These are phyloP conservation scores for Fraxinus excelsior DNA, from an alignment of 257 asterid species.

Conservation along the genomic window DNA sequence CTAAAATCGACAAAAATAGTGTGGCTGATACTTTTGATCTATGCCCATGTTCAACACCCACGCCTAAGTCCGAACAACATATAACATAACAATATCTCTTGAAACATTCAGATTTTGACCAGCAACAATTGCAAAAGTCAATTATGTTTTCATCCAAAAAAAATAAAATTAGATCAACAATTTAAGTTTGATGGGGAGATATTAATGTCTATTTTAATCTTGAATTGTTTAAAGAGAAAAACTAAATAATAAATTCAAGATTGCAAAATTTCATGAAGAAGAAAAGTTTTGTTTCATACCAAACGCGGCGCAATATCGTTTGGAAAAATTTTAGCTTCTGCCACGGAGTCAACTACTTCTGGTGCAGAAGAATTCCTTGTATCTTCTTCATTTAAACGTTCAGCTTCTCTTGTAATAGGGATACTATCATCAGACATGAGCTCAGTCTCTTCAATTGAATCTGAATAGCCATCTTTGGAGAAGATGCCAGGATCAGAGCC, in stretches of 20 bases:
- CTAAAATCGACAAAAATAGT: not conserved
- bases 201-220: not conserved
- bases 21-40: not conserved
- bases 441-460: too few species aligned
- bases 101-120: conserved; percentile 13
- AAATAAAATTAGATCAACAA: too few species aligned
- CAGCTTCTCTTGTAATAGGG: conserved; percentile 35
- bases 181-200: not conserved
- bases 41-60: not conserved
- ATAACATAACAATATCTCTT: not conserved
- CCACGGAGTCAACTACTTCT: conserved; percentile 34
- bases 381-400: conserved; percentile 35
- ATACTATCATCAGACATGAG: conserved; percentile 24
- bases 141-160: conserved; percentile 1
- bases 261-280: not conserved
- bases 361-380: conserved; percentile 25
- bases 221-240: not conserved
- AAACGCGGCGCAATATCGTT: conserved; percentile 23
- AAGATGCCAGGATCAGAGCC: too few species aligned
- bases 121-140: not conserved
- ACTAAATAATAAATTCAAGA: not conserved
- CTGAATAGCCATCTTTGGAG: too few species aligned
- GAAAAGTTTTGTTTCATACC: conserved; percentile 36
- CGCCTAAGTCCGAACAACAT: too few species aligned
- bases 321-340: conserved; percentile 22